Conservation (phyloP, 2,329 filamentous ascomycete genomes). For the Zymoseptoria ardabiliae region DNA sequence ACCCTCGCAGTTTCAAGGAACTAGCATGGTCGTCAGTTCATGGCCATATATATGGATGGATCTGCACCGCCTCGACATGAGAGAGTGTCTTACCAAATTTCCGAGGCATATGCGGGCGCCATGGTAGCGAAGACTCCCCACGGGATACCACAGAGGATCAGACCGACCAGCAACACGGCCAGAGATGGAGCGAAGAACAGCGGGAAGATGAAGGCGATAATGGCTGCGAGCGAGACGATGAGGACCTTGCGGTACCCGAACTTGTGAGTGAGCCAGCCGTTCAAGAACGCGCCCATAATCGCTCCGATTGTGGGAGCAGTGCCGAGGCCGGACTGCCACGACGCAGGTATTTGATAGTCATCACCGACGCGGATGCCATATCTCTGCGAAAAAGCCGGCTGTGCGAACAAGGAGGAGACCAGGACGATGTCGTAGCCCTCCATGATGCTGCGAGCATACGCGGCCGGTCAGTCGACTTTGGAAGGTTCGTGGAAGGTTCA, state of each 20-base stretch:
- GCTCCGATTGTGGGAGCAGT: slow-evolving; percentile 47
- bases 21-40: neutral
- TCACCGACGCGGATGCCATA: slow-evolving; percentile 36
- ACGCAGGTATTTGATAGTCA: slow-evolving; percentile 44
- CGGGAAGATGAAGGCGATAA: slow-evolving; percentile 47
- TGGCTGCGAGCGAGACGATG: slow-evolving; percentile 49
- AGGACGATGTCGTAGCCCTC: slow-evolving; percentile 35
- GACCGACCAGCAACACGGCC: slow-evolving; percentile 18
- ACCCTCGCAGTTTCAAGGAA: slow-evolving; percentile 47
- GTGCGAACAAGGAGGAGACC: slow-evolving; percentile 31
- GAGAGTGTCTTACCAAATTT: slow-evolving; percentile 3
- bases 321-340: slow-evolving; percentile 51
- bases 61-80: neutral
- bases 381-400: slow-evolving; percentile 22
- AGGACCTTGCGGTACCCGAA: slow-evolving; percentile 43
- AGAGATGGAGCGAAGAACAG: slow-evolving; percentile 35
- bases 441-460: slow-evolving; percentile 25
- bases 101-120: slow-evolving; percentile 9
- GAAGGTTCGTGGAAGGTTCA: neutral
- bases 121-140: slow-evolving; percentile 17
- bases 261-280: slow-evolving; percentile 57
- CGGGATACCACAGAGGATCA: slow-evolving; percentile 40
- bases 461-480: neutral
- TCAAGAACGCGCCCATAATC: slow-evolving; percentile 60
- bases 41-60: neutral